These are phyloP conservation scores for Wickerhamomyces bisporus DNA, from an alignment of 805 yeast genomes.

Conservation along the genomic window DNA sequence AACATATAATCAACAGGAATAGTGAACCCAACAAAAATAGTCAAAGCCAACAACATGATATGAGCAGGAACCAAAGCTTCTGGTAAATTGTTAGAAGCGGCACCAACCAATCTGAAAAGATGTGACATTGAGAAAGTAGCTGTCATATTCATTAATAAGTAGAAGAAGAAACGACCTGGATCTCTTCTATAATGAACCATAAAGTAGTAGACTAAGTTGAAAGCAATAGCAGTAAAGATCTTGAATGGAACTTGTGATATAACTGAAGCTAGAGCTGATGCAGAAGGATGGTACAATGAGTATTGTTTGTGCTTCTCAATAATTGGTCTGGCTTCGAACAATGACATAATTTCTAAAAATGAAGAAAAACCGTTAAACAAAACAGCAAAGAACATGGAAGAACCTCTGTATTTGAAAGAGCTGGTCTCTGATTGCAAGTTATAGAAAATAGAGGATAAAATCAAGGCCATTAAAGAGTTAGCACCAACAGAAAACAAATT, in stretches of 20 bases:
- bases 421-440: conserved; percentile 37
- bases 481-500: conserved; percentile 37
- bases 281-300: conserved; percentile 68
- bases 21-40: conserved; percentile 50
- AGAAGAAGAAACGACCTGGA: conserved; percentile 53
- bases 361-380: conserved; percentile 56
- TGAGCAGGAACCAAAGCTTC: conserved; percentile 56
- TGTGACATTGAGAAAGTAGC: conserved; percentile 48
- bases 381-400: conserved; percentile 60
- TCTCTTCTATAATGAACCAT: conserved; percentile 44
- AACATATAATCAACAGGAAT: conserved; percentile 48
- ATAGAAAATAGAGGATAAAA: conserved; percentile 52
- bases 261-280: conserved; percentile 62
- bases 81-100: conserved; percentile 38
- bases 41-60: conserved; percentile 38
- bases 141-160: conserved; percentile 34
- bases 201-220: conserved; percentile 50
- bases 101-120: conserved; percentile 47
- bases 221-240: conserved; percentile 37
- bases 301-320: conserved; percentile 67
- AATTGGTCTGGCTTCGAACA: conserved; percentile 53
- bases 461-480: conserved; percentile 44
- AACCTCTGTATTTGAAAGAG: conserved; percentile 48
- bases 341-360: conserved; percentile 46
- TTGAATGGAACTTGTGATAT: conserved; percentile 63